A percentile compares a stretch with the other conserved stretches of the same genome.
These are phyloP conservation scores for Vigna radiata DNA, from an alignment of 306 rosid genomes.

Conservation along the genomic window DNA sequence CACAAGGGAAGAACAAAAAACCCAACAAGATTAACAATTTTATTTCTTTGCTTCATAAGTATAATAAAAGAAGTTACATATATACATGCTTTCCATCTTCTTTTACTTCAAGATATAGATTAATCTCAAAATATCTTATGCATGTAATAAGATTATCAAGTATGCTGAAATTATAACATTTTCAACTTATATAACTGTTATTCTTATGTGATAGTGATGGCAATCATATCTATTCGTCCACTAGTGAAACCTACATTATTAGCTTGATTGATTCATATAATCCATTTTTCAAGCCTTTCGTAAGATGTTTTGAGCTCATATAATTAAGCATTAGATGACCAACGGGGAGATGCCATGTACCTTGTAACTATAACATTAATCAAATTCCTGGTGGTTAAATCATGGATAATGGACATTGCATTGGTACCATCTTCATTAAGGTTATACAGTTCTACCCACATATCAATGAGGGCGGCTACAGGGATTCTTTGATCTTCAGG, in stretches of 20 bases:
- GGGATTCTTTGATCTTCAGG: conserved; percentile 74
- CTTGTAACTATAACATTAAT: conserved; percentile 60
- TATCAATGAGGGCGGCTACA: conserved; percentile 64
- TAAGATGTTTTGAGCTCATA: not conserved
- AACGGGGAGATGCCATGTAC: conserved; percentile 42
- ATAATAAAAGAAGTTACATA: not conserved
- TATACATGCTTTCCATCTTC: not conserved
- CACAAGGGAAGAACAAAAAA: conserved; percentile 32
- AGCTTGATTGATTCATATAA: not conserved
- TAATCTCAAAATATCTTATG: not conserved
- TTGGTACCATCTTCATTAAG: conserved; percentile 47
- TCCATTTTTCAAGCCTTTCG: not conserved
- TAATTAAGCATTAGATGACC: not conserved
- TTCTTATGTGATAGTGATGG: not conserved
- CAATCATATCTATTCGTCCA: not conserved
- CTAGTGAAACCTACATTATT: not conserved
- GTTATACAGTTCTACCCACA: conserved; percentile 63
- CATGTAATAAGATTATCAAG: not conserved
- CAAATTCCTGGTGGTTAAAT: conserved; percentile 52
- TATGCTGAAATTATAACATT: not conserved
- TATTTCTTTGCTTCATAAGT: conserved; percentile 7
- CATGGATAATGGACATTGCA: conserved; percentile 53
- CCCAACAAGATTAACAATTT: conserved; percentile 1
- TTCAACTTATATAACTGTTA: not conserved
- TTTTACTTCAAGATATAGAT: too few species aligned